phyloP scores from a whole-genome alignment of 768 basidiomycete genomes.

The Boletellus ananas region DNA sequence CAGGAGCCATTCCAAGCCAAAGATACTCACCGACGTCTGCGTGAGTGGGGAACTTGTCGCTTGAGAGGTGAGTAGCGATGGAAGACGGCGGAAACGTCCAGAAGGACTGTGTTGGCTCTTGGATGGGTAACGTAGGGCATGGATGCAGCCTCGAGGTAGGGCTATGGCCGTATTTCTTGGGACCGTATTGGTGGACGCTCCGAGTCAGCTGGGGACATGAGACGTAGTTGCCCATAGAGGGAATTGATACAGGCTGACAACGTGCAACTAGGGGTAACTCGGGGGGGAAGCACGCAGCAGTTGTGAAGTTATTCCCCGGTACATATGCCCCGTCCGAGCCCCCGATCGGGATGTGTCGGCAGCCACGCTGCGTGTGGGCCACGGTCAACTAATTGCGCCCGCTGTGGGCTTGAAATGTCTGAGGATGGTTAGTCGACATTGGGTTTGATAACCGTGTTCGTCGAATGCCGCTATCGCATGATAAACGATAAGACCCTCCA shows the following conservation, averaged over 20 bases:
- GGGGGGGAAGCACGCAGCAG: background rate
- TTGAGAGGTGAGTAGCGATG: slow-evolving; percentile 33
- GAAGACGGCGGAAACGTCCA: slow-evolving; percentile 58
- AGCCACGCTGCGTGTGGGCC: background rate
- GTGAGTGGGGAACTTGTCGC: slow-evolving; percentile 37
- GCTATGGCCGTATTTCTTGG: slow-evolving; percentile 1
- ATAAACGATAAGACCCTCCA: slow-evolving; percentile 8
- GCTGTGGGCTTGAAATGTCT: background rate
- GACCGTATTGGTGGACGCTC: background rate
- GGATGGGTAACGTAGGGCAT: slow-evolving; percentile 46
- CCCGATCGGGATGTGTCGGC: slow-evolving; percentile 12
- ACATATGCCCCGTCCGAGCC: slow-evolving; percentile 12
- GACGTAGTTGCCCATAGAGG: slow-evolving; percentile 25
- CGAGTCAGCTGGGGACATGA: slow-evolving; percentile 11
- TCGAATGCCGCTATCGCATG: slow-evolving; percentile 6
- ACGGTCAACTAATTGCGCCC: background rate
- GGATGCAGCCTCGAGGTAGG: background rate
- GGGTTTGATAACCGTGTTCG: slow-evolving; percentile 12
- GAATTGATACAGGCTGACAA: background rate
- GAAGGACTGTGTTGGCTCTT: slow-evolving; percentile 53
- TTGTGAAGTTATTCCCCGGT: slow-evolving; percentile 8
- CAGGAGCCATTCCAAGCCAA: background rate
- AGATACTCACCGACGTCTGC: slow-evolving; percentile 50
- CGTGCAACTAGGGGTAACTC: background rate
- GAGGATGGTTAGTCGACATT: background rate